Evolutionary conservation across 805 yeast genomes (phyloP), one percentile per base, ranked within the genome.

Genomic region (Ogataea methylovora): DNA sequence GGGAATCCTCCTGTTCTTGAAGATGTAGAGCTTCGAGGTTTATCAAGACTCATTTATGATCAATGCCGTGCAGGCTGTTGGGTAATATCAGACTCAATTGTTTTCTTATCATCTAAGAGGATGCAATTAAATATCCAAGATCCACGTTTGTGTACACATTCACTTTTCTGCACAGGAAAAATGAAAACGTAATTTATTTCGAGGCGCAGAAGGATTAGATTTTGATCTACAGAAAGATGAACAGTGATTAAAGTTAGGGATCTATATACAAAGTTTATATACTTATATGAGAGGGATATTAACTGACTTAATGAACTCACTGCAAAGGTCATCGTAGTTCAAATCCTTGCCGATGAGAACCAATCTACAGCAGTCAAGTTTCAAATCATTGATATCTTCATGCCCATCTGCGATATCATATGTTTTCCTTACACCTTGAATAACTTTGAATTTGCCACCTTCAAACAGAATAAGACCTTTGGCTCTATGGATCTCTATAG

Each of bases 341-440:
- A 56, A 30, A 22, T 44, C 31, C 31, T 53, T 56, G 2, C 63
- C 63, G 15, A 58, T 58, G n/a, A 58, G 27, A 13, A 58, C 62
- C 14, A 58, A 35, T 36, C 56, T 36, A 16, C 47, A 35, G 8
- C 27, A 30, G 8, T 32, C 22, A 18, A 54, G 22, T 12, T 36
- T 34, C 16, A 50, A 18, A 1, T 44, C 46, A 6, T 33, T 33
- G 1, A 37, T 18, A 10, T 41, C 34, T 11, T 43, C 44, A 3
- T n/a, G 17, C 1, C 56, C 60, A 4, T 72, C 76, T 4, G 79
- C 67, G 3, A 85, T 64, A 42, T 92, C 98, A 56, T 86, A 92
- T 0, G 95, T 86, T 36, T 87, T 92, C 39, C 97, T 67, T 0
- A 92, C 98, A 10, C 94, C 97, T 54, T 92, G 98, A 9, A 92